Base-by-base conservation (phyloP, 1,139 yeast species). In the Protomyces macrosporus region DNA sequence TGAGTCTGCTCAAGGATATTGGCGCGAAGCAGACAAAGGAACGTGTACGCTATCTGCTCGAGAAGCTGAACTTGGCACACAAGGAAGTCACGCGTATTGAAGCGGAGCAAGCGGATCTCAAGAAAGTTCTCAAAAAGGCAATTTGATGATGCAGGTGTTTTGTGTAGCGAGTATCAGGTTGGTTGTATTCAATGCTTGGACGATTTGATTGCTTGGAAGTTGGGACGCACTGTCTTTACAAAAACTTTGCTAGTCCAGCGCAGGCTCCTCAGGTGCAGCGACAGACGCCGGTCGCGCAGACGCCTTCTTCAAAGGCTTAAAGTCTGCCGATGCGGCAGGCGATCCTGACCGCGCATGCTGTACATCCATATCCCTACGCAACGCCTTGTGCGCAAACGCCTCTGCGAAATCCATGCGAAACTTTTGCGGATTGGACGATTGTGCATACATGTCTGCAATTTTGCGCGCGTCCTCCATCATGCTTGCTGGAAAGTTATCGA, bases 1-100 rank as follows among this genome's bases (percentile, higher is more conserved):
- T 65, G 40, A 37, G 45, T 35, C n/a, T 51, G 36, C 33, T 65
- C 35, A 48, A 48, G 50, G 65, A 59, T 33, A 37, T 65, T 33
- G 48, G 12, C 48, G 40, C 58, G 12, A 37, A 12, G 6, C 54
- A 54, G 52, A 53, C 16, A 33, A 48, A n/a, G 36, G 58, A 52
- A 4, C 37, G 58, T 6, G 48, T 37, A 32, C 53, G 80, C 23
- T 88, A 85, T 69, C 73, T 88, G 60, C 80, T 84, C 9, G 79
- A 77, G 40, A 87, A 87, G 74, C 84, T 88, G 12, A 42, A 16
- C 12, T 10, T 10, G 5, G 48, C 48, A 14, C 48, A 42, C 16
- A 30, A 14, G 30, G 48, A 42, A 16, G 32, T 42, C 12, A 16
- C 23, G 7, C n/a, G 23, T 10, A 14, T 42, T 16, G 48, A 42